A percentile compares a stretch with the other conserved stretches of the same genome.
These are phyloP conservation scores for Fraxinus pennsylvanica DNA, from an alignment of 257 asterid genomes.

Conservation along the genomic window DNA sequence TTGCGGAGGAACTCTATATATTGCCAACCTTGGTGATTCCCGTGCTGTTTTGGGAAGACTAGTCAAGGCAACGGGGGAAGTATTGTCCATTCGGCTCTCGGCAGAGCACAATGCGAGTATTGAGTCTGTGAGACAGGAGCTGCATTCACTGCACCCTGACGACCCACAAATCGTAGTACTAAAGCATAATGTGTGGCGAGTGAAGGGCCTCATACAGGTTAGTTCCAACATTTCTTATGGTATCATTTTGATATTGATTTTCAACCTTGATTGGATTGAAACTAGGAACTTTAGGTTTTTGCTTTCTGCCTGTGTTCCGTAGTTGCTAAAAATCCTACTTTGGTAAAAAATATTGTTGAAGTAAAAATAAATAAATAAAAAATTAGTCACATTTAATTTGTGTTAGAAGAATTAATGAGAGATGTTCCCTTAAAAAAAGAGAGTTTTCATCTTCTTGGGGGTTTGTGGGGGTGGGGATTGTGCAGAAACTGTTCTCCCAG, in stretches of 20 bases:
- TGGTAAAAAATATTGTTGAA: background rate
- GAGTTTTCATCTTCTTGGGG: background rate
- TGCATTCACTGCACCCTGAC: conserved; percentile 71
- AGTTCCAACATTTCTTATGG: conserved; percentile 18
- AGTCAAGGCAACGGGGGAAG: conserved; percentile 67
- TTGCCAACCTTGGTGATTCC: conserved; percentile 85
- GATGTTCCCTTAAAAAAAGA: background rate
- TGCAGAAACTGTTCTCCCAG: background rate
- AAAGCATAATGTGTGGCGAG: conserved; percentile 88
- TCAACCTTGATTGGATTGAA: background rate
- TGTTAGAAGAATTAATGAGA: background rate
- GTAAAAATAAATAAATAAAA: too few relatives aligned
- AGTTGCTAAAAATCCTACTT: background rate
- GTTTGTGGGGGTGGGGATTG: background rate
- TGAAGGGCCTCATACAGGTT: conserved; percentile 91
- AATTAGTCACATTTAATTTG: background rate
- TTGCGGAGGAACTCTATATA: conserved; percentile 63
- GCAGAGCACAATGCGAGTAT: conserved; percentile 76
- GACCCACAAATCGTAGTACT: conserved; percentile 78
- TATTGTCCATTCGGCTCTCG: conserved; percentile 69
- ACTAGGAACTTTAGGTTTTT: background rate
- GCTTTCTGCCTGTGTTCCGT: background rate
- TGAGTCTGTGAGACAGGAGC: conserved; percentile 75
- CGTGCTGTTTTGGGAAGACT: conserved; percentile 82
- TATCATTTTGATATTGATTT: conserved; percentile 3